Evolutionary conservation across 331 rosid species (phyloP).

Genomic region (Malus hybrid): DNA sequence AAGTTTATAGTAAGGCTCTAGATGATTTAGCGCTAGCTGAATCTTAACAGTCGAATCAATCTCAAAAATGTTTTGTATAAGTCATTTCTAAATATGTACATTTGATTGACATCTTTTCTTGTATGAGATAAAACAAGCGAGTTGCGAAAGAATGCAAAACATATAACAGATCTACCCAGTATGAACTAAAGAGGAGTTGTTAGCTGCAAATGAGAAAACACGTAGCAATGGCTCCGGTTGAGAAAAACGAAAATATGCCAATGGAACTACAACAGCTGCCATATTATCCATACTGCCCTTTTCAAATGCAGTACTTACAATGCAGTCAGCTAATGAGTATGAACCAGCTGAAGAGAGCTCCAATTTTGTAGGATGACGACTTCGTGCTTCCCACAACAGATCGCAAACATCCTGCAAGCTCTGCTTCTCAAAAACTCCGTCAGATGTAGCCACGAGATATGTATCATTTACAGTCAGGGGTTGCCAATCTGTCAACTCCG

Average conservation of each 20-base stretch:
- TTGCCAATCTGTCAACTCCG: slow-evolving; percentile 93
- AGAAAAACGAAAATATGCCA: slow-evolving; percentile 36
- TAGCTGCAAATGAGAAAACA: too few species aligned
- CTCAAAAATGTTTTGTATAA: too few species aligned
- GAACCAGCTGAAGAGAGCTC: slow-evolving; percentile 49
- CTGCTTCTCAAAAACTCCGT: slow-evolving; percentile 86
- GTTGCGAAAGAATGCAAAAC: too few species aligned
- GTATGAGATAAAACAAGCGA: too few species aligned
- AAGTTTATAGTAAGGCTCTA: too few species aligned
- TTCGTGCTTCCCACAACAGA: slow-evolving; percentile 68
- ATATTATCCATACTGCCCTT: slow-evolving; percentile 85
- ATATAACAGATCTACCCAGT: too few species aligned
- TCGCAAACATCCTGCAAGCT: slow-evolving; percentile 81
- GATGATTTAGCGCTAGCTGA: too few species aligned
- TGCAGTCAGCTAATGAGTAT: slow-evolving; percentile 71
- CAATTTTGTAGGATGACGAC: slow-evolving; percentile 27
- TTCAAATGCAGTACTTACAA: slow-evolving; percentile 55
- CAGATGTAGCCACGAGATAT: slow-evolving; percentile 87
- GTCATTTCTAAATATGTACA: too few species aligned
- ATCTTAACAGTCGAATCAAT: too few species aligned
- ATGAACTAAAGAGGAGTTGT: too few species aligned
- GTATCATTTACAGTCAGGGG: slow-evolving; percentile 76
- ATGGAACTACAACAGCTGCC: slow-evolving; percentile 84
- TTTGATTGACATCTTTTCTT: too few species aligned
- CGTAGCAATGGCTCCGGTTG: too few species aligned